Conservation (phyloP, 169 alveolate species). For the Eimeria acervulina region DNA sequence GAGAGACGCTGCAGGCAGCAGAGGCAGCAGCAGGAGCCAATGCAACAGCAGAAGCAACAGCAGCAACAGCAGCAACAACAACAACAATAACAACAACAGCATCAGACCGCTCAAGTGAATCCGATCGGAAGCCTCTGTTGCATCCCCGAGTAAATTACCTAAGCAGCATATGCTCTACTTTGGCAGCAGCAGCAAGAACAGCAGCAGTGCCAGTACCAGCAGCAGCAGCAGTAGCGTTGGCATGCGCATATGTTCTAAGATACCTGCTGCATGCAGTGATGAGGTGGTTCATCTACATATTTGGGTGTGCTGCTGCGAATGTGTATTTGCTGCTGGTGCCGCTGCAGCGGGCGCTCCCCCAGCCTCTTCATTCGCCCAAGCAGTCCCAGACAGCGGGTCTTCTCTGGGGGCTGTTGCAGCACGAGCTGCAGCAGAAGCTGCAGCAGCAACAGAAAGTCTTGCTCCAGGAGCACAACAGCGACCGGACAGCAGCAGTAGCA, state of each 20-base stretch:
- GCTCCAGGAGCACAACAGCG: constrained; percentile 12
- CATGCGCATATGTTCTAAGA: not conserved
- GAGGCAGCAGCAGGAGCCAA: not conserved
- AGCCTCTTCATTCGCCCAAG: constrained; percentile 57
- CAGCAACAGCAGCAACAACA: constrained; percentile 30
- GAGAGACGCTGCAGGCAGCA: constrained; percentile 43
- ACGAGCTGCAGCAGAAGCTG: constrained; percentile 66
- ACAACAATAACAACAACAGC: constrained; percentile 18
- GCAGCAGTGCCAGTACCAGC: not conserved
- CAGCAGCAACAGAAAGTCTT: constrained; percentile 48
- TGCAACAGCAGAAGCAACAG: constrained; percentile 18
- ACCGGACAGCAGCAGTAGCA: constrained; percentile 59
- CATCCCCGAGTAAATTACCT: not conserved
- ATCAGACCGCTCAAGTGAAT: not conserved
- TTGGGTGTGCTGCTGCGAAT: not conserved
- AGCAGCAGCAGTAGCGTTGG: not conserved
- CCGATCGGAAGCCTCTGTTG: not conserved
- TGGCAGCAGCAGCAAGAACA: not conserved
- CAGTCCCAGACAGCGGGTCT: constrained; percentile 46
- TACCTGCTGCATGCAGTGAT: not conserved
- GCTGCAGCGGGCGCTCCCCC: constrained; percentile 76
- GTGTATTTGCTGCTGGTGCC: constrained; percentile 4
- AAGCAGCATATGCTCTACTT: not conserved
- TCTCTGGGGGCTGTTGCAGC: constrained; percentile 47
- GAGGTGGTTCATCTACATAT: not conserved